Conservation (phyloP, 805 yeast genomes). For the Tetrapisispora namnaoensis region DNA sequence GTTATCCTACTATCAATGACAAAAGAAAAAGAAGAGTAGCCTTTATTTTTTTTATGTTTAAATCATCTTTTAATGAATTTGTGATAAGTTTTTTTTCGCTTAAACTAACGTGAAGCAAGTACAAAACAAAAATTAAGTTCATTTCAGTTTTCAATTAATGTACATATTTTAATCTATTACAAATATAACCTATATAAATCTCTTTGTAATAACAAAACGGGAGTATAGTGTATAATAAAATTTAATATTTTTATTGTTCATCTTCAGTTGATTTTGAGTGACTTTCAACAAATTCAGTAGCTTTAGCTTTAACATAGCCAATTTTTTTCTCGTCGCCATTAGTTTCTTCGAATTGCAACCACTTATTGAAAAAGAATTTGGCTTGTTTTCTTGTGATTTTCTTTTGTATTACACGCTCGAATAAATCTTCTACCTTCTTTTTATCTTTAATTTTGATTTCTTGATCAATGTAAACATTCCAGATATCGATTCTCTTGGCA, state of each 20-base stretch:
- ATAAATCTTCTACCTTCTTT: slow-evolving; percentile 62
- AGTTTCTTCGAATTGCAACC: slow-evolving; percentile 74
- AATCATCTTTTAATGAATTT: too few species aligned
- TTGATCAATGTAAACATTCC: slow-evolving; percentile 94
- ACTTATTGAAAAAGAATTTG: slow-evolving; percentile 85
- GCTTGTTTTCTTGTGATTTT: slow-evolving; percentile 82
- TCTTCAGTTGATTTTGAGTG: slow-evolving; percentile 8
- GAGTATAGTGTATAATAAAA: not conserved
- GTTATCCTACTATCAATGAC: not conserved
- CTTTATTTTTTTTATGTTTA: too few species aligned
- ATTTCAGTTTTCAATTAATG: not conserved
- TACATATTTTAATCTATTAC: not conserved
- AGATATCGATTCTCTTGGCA: slow-evolving; percentile 83
- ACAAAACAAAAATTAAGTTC: too few species aligned
- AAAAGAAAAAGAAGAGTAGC: too few species aligned
- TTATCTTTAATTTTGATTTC: slow-evolving; percentile 68
- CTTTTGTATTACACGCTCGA: slow-evolving; percentile 62
- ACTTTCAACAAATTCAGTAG: slow-evolving; percentile 58
- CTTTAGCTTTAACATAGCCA: slow-evolving; percentile 84
- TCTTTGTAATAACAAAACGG: too few species aligned
- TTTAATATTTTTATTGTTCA: not conserved
- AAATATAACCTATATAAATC: too few species aligned
- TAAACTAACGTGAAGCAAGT: too few species aligned
- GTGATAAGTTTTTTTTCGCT: too few species aligned
- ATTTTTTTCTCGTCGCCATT: slow-evolving; percentile 56